A percentile compares a stretch with the other conserved stretches of the same genome.
phyloP scores from a whole-genome alignment of 805 yeast species.

The Cyberlindnera nakhonratchasimensis region DNA sequence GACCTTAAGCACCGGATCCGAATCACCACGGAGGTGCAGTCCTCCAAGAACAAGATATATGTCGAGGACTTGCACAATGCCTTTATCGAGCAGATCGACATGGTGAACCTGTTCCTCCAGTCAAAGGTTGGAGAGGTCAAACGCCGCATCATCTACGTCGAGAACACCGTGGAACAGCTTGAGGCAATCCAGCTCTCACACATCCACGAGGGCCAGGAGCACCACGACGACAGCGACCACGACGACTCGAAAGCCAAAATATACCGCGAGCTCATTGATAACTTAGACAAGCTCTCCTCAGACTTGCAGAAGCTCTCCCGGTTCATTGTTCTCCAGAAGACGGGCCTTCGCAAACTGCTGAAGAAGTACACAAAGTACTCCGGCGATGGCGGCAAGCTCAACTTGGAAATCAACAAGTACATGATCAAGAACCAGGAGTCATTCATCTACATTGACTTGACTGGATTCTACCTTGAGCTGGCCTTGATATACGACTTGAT shows the following conservation, averaged over 20 bases:
- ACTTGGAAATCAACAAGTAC: constrained; percentile 29
- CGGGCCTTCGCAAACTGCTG: constrained; percentile 67
- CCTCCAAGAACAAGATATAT: constrained; percentile 1
- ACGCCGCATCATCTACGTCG: constrained; percentile 42
- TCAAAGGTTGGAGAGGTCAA: constrained; percentile 69
- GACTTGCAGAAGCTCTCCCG: constrained; percentile 66
- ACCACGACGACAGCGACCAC: background rate
- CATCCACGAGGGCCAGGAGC: too few relatives aligned
- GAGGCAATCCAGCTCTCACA: constrained; percentile 1
- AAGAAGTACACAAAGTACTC: constrained; percentile 61
- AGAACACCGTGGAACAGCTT: constrained; percentile 31
- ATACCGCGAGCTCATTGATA: constrained; percentile 30
- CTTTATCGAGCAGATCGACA: constrained; percentile 57
- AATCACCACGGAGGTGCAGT: constrained; percentile 46
- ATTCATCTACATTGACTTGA: constrained; percentile 57
- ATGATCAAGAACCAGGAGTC: constrained; percentile 46
- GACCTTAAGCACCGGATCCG: constrained; percentile 66
- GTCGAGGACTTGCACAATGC: constrained; percentile 37
- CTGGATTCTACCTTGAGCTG: constrained; percentile 58
- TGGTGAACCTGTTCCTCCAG: constrained; percentile 54
- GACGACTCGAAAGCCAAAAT: constrained; percentile 8
- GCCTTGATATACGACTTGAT: constrained; percentile 51
- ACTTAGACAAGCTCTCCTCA: constrained; percentile 41
- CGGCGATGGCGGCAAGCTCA: constrained; percentile 27
- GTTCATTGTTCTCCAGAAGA: constrained; percentile 68